Evolutionary conservation across 352 stramenopile species (phyloP).

Genomic region (Phytophthora podocarpi): DNA sequence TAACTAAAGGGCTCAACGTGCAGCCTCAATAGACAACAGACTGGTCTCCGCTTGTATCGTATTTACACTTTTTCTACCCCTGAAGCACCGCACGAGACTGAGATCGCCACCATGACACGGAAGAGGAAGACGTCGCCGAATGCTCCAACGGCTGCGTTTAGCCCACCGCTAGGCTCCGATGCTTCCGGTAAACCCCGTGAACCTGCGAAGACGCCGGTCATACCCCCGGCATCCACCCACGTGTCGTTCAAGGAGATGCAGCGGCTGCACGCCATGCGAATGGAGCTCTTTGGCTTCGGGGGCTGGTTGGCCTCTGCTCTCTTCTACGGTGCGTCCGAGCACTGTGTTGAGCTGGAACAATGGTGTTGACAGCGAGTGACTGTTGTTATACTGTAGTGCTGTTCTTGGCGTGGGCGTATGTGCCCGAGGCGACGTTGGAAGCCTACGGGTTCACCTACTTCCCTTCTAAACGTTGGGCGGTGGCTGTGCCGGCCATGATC

Average conservation of each 20-base stretch:
- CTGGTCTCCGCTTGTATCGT: background rate
- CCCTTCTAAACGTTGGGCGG: conserved; percentile 90
- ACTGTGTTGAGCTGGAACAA: background rate
- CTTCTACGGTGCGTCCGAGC: conserved; percentile 59
- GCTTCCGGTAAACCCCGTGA: background rate
- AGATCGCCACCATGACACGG: conserved; percentile 10
- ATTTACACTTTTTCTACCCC: conserved; percentile 9
- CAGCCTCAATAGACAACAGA: conserved; percentile 1
- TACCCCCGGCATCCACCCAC: conserved; percentile 18
- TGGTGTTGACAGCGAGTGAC: background rate
- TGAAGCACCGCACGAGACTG: background rate
- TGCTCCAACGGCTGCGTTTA: too few relatives aligned
- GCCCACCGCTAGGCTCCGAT: background rate
- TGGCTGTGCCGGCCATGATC: conserved; percentile 86
- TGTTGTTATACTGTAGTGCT: conserved; percentile 49
- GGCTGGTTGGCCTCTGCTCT: conserved; percentile 82
- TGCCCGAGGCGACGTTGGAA: conserved; percentile 78
- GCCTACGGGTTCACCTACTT: conserved; percentile 89
- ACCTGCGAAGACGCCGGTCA: background rate
- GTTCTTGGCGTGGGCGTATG: conserved; percentile 90
- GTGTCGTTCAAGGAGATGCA: conserved; percentile 86
- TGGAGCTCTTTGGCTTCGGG: conserved; percentile 89
- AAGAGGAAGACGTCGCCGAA: conserved; percentile 12
- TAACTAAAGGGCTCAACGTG: background rate
- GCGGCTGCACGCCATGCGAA: conserved; percentile 79